Evolutionary conservation across 1,284 basidiomycete species (phyloP).

Genomic region (Ceratobasidium sp.): DNA sequence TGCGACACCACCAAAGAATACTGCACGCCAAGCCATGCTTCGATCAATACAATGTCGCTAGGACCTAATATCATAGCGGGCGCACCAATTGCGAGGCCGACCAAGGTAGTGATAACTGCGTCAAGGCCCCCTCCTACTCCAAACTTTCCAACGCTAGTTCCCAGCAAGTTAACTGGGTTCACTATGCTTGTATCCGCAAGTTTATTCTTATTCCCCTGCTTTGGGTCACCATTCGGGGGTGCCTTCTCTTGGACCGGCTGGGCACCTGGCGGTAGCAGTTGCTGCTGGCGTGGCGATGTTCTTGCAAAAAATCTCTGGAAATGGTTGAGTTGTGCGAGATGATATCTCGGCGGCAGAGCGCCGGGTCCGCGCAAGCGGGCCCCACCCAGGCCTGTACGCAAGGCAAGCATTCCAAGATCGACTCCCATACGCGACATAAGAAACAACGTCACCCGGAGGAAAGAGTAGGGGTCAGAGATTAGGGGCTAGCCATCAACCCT

Average conservation of each 20-base stretch:
- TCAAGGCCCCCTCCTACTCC: slow-evolving; percentile 50
- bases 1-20: slow-evolving; percentile 72
- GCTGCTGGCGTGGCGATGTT: slow-evolving; percentile 2
- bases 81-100: slow-evolving; percentile 67
- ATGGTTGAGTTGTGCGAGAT: slow-evolving; percentile 1
- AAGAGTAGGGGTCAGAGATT: not conserved
- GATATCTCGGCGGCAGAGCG: not conserved
- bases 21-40: slow-evolving; percentile 48
- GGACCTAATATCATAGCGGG: not conserved
- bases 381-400: not conserved
- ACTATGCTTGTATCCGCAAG: slow-evolving; percentile 10
- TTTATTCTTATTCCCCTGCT: not conserved
- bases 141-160: slow-evolving; percentile 33
- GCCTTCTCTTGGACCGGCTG: too few species aligned
- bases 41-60: slow-evolving; percentile 4
- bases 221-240: not conserved
- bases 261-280: not conserved
- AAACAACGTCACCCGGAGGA: slow-evolving; percentile 2
- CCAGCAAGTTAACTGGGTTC: slow-evolving; percentile 33
- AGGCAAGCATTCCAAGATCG: slow-evolving; percentile 28
- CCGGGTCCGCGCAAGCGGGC: slow-evolving; percentile 18
- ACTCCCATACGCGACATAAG: slow-evolving; percentile 11
- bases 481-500: too few species aligned
- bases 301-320: slow-evolving; percentile 33
- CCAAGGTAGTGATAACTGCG: slow-evolving; percentile 63